phyloP scores from a whole-genome alignment of 208 protist genomes.

The Crithidia mellificae region DNA sequence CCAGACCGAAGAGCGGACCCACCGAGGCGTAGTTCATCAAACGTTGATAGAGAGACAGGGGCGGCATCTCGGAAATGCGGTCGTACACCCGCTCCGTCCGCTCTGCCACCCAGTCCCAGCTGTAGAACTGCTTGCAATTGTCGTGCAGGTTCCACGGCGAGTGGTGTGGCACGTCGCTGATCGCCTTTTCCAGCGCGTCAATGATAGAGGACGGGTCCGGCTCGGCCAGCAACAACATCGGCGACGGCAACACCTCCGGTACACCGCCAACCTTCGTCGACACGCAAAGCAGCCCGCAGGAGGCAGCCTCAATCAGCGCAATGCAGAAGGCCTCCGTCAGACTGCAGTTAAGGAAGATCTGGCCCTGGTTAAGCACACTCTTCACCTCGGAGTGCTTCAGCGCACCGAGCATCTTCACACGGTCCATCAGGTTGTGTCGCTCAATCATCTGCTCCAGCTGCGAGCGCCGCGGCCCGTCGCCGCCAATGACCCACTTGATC shows the following conservation, averaged over 20 bases:
- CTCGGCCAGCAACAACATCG: constrained; percentile 93
- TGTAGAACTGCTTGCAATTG: constrained; percentile 93
- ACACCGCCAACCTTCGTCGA: constrained; percentile 98
- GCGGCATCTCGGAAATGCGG: constrained; percentile 56
- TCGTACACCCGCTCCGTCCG: constrained; percentile 96
- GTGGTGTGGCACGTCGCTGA: constrained; percentile 69
- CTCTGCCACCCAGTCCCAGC: constrained; percentile 94
- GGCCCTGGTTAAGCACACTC: constrained; percentile 92
- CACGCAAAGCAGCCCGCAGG: constrained; percentile 94
- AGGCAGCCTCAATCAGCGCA: constrained; percentile 97
- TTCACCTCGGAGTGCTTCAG: constrained; percentile 91
- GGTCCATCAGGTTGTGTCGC: constrained; percentile 94
- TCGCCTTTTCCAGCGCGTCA: constrained; percentile 70
- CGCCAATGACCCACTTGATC: constrained; percentile 96
- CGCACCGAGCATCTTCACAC: constrained; percentile 95
- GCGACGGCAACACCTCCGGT: constrained; percentile 96
- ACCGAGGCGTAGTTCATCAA: constrained; percentile 87
- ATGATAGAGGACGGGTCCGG: constrained; percentile 85
- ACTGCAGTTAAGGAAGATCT: constrained; percentile 99
- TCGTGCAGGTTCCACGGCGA: constrained; percentile 88
- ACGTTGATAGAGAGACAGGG: constrained; percentile 79
- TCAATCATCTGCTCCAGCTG: constrained; percentile 98
- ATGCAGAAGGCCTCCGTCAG: constrained; percentile 99
- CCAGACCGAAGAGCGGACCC: constrained; percentile 86
- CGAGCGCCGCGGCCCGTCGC: constrained; percentile 96